These are phyloP conservation scores for Drechslerella coelobrocha DNA, from an alignment of 2,329 filamentous ascomycete species.

Conservation along the genomic window DNA sequence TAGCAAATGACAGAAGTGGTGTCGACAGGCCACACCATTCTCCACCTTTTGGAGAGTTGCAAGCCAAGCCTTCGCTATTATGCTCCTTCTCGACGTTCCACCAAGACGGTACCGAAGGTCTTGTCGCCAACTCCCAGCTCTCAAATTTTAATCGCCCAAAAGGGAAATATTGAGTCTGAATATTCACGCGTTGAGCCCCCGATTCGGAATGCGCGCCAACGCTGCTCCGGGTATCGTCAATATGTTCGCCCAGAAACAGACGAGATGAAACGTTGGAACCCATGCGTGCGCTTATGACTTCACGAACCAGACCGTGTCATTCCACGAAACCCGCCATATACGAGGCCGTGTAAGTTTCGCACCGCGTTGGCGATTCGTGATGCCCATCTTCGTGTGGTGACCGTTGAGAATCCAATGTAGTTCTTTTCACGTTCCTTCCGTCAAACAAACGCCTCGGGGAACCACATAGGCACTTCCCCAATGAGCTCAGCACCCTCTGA, in stretches of 20 bases:
- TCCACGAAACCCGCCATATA: conserved; percentile 5
- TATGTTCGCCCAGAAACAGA: conserved; percentile 10
- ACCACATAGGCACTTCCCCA: not conserved
- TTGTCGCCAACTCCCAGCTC: conserved; percentile 10
- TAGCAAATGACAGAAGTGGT: conserved; percentile 35
- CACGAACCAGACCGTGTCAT: conserved; percentile 40
- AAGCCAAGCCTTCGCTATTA: conserved; percentile 30
- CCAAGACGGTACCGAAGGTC: conserved; percentile 33
- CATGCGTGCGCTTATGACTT: conserved; percentile 20
- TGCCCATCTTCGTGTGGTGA: conserved; percentile 7
- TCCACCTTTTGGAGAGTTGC: not conserved
- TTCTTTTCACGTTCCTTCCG: not conserved
- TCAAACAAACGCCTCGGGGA: not conserved
- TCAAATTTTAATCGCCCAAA: conserved; percentile 19
- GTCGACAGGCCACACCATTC: conserved; percentile 22
- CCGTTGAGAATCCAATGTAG: no score
- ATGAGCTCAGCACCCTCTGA: not conserved
- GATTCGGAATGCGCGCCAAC: conserved; percentile 17
- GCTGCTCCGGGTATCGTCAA: not conserved
- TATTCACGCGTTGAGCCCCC: conserved; percentile 31
- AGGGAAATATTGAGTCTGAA: conserved; percentile 24
- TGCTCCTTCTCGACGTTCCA: conserved; percentile 21
- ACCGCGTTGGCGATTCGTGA: conserved; percentile 37
- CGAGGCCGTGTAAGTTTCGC: conserved; percentile 35
- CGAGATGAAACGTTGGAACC: conserved; percentile 17